Evolutionary conservation across 2,329 filamentous ascomycete genomes (phyloP), one percentile per base, ranked within the genome.

Genomic region (Neofusicoccum parvum): DNA sequence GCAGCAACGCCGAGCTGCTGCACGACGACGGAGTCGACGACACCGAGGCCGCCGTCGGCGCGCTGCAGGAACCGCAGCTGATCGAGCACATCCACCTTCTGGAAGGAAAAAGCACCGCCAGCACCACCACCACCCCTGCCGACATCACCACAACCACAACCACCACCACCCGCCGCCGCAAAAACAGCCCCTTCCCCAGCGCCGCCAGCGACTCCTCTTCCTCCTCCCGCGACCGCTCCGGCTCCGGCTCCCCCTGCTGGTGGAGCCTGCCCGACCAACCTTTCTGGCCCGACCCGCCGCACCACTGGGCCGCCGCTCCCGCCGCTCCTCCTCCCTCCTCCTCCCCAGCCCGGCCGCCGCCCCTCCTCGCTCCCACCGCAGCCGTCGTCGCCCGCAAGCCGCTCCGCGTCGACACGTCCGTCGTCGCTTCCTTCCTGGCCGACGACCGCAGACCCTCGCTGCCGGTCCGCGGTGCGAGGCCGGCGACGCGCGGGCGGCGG

Each of bases 241-340:
- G 41, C 14, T 36, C 56, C 56, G 56, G 56, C 43, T 60, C 56
- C 9, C 56, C 56, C 17, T 60, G 56, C 43, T 65, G 62, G 62
- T 65, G 62, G 62, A 65, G 50, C 51, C 23, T 64, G 23, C 62
- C 62, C 20, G 62, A 64, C 27, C 62, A 53, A 23, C 62, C 62
- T 17, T 64, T 64, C 17, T 64, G 62, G 62, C 62, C 62, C 5
- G 50, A 64, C 17, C 36, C 17, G 27, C 27, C 27, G 27, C 50
- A 41, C 11, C 36, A 51, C n/a, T 43, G 36, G 36, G 41, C 53
- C 17, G 20, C 36, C 37, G 36, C 53, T 17, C 14, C 36, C 50
- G n/a, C 27, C 20, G 20, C 7, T 17, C 41, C 41, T 4, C 39
- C 4, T 12, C 39, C 10, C 6, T 14, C 12, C 1, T 17, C 41